These are phyloP conservation scores for Endogone sp. DNA, from an alignment of 192 early-diverging fungal genomes.

Conservation along the genomic window DNA sequence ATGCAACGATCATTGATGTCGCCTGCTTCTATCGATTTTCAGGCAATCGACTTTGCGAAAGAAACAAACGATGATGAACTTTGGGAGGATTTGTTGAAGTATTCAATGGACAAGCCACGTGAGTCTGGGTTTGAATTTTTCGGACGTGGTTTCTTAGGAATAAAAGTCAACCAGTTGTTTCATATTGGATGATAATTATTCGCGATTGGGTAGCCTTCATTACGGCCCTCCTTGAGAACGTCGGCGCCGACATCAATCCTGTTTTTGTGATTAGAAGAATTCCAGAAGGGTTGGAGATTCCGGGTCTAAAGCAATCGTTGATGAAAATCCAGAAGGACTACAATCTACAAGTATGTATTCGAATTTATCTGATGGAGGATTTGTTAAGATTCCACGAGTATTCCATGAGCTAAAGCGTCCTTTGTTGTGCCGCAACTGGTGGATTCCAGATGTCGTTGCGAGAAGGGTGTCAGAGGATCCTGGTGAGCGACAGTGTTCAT, in stretches of 20 bases:
- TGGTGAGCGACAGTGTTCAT: constrained; percentile 81
- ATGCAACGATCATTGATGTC: neutral
- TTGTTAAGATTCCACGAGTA: too few relatives aligned
- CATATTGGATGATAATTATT: neutral
- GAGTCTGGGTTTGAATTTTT: constrained; percentile 19
- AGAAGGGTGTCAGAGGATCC: constrained; percentile 87
- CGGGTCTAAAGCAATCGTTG: constrained; percentile 74
- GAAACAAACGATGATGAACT: constrained; percentile 94
- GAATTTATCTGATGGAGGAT: too few relatives aligned
- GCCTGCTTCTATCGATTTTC: neutral
- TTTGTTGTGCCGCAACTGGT: neutral
- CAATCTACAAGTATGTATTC: constrained; percentile 67
- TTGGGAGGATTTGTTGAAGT: constrained; percentile 93
- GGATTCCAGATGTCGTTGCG: constrained; percentile 67
- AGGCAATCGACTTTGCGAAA: constrained; percentile 97
- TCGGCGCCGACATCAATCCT: constrained; percentile 84
- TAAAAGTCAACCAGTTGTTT: neutral
- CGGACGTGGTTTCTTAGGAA: too few relatives aligned
- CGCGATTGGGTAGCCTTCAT: constrained; percentile 71
- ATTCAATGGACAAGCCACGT: constrained; percentile 95
- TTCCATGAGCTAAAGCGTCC: too few relatives aligned
- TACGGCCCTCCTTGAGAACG: constrained; percentile 84
- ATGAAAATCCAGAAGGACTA: constrained; percentile 91
- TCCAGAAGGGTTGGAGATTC: constrained; percentile 74
- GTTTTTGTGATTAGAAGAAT: constrained; percentile 76